Percentiles rank a stretch among this genome's conserved stretches.
Evolutionary conservation across 305 asterid genomes (phyloP).

Genomic region (Withania somnifera): DNA sequence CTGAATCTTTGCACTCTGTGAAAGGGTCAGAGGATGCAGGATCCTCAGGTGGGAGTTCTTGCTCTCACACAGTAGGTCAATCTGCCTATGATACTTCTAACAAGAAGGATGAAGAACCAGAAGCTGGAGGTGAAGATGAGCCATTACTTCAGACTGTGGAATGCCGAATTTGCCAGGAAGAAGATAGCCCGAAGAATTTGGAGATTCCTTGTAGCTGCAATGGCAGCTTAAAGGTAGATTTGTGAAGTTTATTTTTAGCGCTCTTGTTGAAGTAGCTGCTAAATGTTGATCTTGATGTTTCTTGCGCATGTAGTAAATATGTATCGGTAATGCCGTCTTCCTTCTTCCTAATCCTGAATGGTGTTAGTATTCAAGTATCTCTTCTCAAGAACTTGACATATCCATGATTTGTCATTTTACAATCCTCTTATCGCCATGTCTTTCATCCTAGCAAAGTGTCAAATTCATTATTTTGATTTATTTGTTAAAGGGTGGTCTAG

Average conservation of each 20-base stretch:
- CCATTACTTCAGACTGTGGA: slow-evolving; percentile 34
- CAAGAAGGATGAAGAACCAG: slow-evolving; percentile 17
- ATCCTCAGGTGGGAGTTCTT: slow-evolving; percentile 14
- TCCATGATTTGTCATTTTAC: neutral
- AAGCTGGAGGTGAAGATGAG: slow-evolving; percentile 26
- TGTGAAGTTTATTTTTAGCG: neutral
- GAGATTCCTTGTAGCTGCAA: slow-evolving; percentile 38
- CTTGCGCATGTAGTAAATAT: neutral
- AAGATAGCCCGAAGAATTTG: slow-evolving; percentile 29
- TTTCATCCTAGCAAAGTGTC: neutral
- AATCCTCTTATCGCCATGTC: neutral
- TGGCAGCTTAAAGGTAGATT: slow-evolving; percentile 40
- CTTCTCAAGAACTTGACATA: neutral
- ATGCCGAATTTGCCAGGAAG: slow-evolving; percentile 53
- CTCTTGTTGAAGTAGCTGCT: neutral
- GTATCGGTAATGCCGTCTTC: neutral
- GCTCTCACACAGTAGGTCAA: slow-evolving; percentile 7
- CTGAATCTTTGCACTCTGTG: slow-evolving; percentile 18
- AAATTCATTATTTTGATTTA: neutral
- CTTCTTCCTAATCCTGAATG: neutral
- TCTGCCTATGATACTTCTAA: slow-evolving; percentile 16
- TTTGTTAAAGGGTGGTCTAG: neutral
- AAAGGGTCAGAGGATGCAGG: slow-evolving; percentile 16
- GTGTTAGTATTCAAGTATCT: neutral
- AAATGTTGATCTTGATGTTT: neutral